Evolutionary conservation across 495 filamentous ascomycete genomes (phyloP).

Genomic region (Hypomontagnella monticulosa): DNA sequence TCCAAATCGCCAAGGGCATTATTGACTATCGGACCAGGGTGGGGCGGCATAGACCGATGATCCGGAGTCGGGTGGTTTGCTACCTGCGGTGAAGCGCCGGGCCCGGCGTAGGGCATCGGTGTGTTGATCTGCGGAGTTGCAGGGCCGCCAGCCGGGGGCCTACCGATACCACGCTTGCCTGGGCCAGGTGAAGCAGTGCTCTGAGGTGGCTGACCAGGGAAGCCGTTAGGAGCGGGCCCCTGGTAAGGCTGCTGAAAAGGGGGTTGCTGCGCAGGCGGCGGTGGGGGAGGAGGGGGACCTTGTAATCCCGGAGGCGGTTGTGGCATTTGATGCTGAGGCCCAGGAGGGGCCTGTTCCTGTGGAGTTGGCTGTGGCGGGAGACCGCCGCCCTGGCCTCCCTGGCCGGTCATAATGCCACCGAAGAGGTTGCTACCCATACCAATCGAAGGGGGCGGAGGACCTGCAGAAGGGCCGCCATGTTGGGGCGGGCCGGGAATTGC

Average conservation of each 20-base stretch:
- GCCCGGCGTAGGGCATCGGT: constrained; percentile 81
- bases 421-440: constrained; percentile 95
- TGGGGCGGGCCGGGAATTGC: constrained; percentile 72
- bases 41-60: constrained; percentile 50
- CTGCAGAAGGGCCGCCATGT: constrained; percentile 80
- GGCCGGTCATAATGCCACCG: constrained; percentile 93
- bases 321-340: constrained; percentile 66
- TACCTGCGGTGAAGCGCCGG: constrained; percentile 83
- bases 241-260: constrained; percentile 63
- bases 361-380: constrained; percentile 85
- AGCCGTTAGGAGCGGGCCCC: constrained; percentile 59
- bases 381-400: constrained; percentile 81
- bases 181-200: constrained; percentile 89
- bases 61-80: constrained; percentile 78
- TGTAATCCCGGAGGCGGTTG: constrained; percentile 73
- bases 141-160: constrained; percentile 73
- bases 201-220: constrained; percentile 75
- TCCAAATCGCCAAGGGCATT: constrained; percentile 91
- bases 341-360: constrained; percentile 60
- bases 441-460: constrained; percentile 80
- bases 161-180: constrained; percentile 65
- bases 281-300: constrained; percentile 67
- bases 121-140: constrained; percentile 91
- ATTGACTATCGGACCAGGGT: constrained; percentile 63
- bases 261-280: constrained; percentile 61